Evolutionary conservation across 768 basidiomycete species (phyloP), one percentile per base, ranked within the genome.

Genomic region (Serendipita sp.): DNA sequence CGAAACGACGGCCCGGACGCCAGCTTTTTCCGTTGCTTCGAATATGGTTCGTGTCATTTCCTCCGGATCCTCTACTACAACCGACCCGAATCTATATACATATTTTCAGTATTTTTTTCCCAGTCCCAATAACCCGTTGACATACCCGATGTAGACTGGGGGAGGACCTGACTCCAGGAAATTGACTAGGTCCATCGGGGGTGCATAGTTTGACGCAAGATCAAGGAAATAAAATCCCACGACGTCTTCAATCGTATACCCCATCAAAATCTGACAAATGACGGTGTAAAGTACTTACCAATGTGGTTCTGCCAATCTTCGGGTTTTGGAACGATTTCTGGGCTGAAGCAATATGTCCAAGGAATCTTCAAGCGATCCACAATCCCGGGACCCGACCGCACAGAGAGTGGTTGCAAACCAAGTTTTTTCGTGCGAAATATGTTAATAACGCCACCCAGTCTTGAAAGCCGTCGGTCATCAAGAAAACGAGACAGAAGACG

Each of bases 141-240:
- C 48, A 52, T n/a, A 52, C 80, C 83, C 84, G 64, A 85, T 82
- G 68, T 84, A 85, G 10, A 85, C 73, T 1, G 84, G 83, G 1
- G 81, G 69, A 4, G 76, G 74, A 41, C 83, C 83, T 1, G 74
- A 75, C 0, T 71, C 75, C 52, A 85, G 69, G 67, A 84, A 84
- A 0, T 73, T 70, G 3, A 72, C 74, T 3, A 84, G 73, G 18
- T 81, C 81, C 2, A 71, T 68, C 2, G 75, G 70, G 0, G 84
- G 83, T 32, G 71, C 71, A 68, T 80, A 84, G n/a, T 69, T 74
- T 2, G 76, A 75, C 0, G 77, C 80, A 32, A 80, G 72, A 67
- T 83, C 80, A 3, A 84, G 74, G 71, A 85, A 85, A 69, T 83
- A 84, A 68, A 84, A 85, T 1, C 84, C 84, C 3, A 80, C 78